Conservation (phyloP, 176 grass and related monocot species). For the Ensete glaucum region DNA sequence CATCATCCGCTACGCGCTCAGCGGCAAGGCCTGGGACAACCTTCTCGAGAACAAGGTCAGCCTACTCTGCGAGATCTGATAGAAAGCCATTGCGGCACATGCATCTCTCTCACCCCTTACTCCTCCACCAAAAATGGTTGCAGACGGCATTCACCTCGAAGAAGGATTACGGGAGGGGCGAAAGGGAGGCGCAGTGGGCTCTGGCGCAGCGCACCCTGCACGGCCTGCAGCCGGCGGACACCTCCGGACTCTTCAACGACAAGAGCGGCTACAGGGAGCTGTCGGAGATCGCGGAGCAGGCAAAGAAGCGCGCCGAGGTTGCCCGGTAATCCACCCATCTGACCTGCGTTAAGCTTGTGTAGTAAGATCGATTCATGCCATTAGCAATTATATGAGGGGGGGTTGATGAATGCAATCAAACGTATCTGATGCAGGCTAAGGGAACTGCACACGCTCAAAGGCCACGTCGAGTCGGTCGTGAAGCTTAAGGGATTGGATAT, state of each 20-base stretch:
- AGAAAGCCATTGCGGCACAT: neutral
- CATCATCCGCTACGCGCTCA: constrained; percentile 53
- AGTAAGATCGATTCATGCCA: too few relatives aligned
- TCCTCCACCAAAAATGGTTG: neutral
- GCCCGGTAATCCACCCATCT: constrained; percentile 16
- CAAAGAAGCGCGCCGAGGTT: constrained; percentile 40
- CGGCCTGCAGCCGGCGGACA: constrained; percentile 29
- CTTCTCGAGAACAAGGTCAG: constrained; percentile 48
- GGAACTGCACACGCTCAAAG: constrained; percentile 48
- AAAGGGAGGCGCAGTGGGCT: constrained; percentile 42
- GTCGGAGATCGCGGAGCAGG: constrained; percentile 38
- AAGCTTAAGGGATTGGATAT: constrained; percentile 51
- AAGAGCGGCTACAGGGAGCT: constrained; percentile 21
- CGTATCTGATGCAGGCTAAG: constrained; percentile 29
- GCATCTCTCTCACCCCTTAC: neutral
- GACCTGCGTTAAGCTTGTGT: too few relatives aligned
- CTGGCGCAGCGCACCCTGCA: constrained; percentile 33
- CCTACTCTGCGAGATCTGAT: neutral
- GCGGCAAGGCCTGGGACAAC: constrained; percentile 37
- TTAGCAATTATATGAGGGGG: neutral
- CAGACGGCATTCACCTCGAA: constrained; percentile 38
- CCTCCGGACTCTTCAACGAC: constrained; percentile 15
- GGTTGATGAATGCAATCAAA: neutral
- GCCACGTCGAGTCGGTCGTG: constrained; percentile 33
- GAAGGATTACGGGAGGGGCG: constrained; percentile 33